phyloP scores from a whole-genome alignment of 768 basidiomycete genomes.

The Tricholoma matsutake region DNA sequence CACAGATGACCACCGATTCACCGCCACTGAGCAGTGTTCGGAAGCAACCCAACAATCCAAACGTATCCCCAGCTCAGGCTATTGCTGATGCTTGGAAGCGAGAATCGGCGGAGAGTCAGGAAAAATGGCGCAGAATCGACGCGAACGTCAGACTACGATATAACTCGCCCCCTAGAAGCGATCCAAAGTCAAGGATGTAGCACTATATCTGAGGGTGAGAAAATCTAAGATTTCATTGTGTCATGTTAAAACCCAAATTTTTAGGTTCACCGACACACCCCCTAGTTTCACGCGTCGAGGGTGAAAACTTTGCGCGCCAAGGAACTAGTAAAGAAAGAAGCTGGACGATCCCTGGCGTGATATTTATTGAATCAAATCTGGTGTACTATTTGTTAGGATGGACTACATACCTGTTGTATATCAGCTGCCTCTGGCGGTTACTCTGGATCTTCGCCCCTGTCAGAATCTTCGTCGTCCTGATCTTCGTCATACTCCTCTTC shows the following conservation, averaged over 20 bases:
- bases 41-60: constrained; percentile 31
- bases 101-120: constrained; percentile 57
- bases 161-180: constrained; percentile 35
- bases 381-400: constrained; percentile 11
- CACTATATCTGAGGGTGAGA: constrained; percentile 12
- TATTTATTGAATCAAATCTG: constrained; percentile 12
- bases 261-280: background rate
- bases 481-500: constrained; percentile 54
- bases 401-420: constrained; percentile 5
- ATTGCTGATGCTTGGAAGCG: constrained; percentile 70
- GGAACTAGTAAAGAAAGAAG: background rate
- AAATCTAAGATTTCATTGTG: background rate
- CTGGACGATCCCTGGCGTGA: constrained; percentile 3
- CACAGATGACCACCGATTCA: constrained; percentile 45
- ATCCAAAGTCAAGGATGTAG: constrained; percentile 55
- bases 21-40: constrained; percentile 32
- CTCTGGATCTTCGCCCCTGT: constrained; percentile 35
- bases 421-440: constrained; percentile 1
- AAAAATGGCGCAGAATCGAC: constrained; percentile 51
- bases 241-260: constrained; percentile 1
- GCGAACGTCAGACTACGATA: constrained; percentile 52
- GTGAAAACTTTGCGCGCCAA: background rate
- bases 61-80: constrained; percentile 51
- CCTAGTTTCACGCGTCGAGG: background rate
- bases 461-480: constrained; percentile 43